Percentiles rank a stretch among this genome's conserved stretches.
phyloP scores from a whole-genome alignment of 257 asterid species.

The Scutellaria barbata region DNA sequence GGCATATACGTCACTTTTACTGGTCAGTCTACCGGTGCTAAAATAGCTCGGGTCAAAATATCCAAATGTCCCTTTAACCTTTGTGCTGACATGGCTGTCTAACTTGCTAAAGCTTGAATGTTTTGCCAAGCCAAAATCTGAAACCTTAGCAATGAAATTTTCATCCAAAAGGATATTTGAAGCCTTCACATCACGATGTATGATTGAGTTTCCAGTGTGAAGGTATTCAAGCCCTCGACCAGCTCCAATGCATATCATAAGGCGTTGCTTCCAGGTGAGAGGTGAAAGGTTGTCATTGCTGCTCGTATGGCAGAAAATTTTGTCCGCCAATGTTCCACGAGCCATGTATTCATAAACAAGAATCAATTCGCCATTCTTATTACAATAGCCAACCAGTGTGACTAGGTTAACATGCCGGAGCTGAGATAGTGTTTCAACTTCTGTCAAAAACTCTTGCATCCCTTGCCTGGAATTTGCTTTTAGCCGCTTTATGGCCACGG shows the following conservation, averaged over 20 bases:
- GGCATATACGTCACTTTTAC: conserved; percentile 14
- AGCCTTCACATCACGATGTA: conserved; percentile 25
- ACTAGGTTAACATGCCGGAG: too few relatives aligned
- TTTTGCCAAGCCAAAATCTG: conserved; percentile 26
- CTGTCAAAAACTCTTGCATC: too few relatives aligned
- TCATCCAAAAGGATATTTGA: conserved; percentile 20
- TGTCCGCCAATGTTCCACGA: too few relatives aligned
- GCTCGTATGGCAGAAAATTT: background rate
- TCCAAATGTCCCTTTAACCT: conserved; percentile 7
- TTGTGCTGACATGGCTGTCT: conserved; percentile 23
- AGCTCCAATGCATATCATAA: conserved; percentile 24
- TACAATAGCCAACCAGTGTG: too few relatives aligned
- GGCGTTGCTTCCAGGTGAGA: conserved; percentile 21
- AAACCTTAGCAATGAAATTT: conserved; percentile 10
- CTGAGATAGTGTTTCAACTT: too few relatives aligned
- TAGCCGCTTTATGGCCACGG: too few relatives aligned
- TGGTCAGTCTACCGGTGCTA: background rate
- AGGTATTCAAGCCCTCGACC: conserved; percentile 29
- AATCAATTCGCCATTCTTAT: too few relatives aligned
- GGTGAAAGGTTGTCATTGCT: too few relatives aligned
- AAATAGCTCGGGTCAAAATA: conserved; percentile 14
- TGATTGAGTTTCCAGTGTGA: conserved; percentile 16
- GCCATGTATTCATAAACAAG: background rate
- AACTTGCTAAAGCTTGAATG: background rate
- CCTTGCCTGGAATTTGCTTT: too few relatives aligned